Percentiles rank a stretch among this genome's conserved stretches.
These are phyloP conservation scores for Penicillium sp. DNA, from an alignment of 2,329 filamentous ascomycete genomes.

Conservation along the genomic window DNA sequence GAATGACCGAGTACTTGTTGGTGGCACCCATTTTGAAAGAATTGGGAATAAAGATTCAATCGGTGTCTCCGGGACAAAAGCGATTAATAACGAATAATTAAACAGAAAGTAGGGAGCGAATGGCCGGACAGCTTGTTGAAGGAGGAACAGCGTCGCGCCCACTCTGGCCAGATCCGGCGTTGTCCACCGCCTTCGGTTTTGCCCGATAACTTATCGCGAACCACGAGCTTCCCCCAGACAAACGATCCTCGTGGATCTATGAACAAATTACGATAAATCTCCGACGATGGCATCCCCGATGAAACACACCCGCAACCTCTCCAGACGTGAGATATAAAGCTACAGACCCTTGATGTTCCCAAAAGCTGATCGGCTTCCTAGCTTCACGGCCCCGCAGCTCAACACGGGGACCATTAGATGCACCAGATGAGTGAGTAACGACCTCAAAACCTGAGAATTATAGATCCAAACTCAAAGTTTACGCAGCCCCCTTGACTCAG, in stretches of 20 bases:
- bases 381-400: slow-evolving; percentile 48
- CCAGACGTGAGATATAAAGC: slow-evolving; percentile 34
- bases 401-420: slow-evolving; percentile 77
- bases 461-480: neutral
- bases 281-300: slow-evolving; percentile 22
- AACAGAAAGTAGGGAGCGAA: slow-evolving; percentile 24
- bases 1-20: slow-evolving; percentile 94
- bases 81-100: slow-evolving; percentile 10
- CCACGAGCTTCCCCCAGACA: slow-evolving; percentile 10
- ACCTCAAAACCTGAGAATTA: neutral
- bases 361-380: slow-evolving; percentile 21
- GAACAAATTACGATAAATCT: neutral
- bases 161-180: slow-evolving; percentile 27
- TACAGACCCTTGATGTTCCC: neutral
- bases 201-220: slow-evolving; percentile 25
- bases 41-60: slow-evolving; percentile 1
- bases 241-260: neutral
- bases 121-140: slow-evolving; percentile 25
- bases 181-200: slow-evolving; percentile 28
- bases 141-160: slow-evolving; percentile 25
- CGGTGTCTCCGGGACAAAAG: slow-evolving; percentile 9
- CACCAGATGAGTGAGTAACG: slow-evolving; percentile 63
- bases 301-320: slow-evolving; percentile 38
- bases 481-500: slow-evolving; percentile 28
- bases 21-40: slow-evolving; percentile 35